Conservation (phyloP, 352 stramenopile species). For the Phytopythium helicoides region DNA sequence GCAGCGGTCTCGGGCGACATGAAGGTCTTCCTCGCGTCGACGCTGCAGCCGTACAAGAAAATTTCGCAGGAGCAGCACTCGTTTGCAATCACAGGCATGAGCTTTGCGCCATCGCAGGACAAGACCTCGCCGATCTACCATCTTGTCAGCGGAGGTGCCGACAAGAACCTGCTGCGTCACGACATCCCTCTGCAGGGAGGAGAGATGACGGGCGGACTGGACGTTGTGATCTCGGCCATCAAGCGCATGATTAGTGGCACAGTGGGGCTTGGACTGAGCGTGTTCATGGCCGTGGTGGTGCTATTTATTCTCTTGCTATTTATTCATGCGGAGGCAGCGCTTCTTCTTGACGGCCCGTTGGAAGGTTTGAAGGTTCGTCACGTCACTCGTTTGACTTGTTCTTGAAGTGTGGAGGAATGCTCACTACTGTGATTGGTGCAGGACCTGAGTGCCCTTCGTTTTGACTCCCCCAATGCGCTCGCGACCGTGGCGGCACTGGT, state of each 20-base stretch:
- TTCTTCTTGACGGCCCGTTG: constrained; percentile 46
- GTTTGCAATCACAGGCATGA: constrained; percentile 85
- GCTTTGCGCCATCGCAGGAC: constrained; percentile 39
- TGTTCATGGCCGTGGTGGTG: constrained; percentile 44
- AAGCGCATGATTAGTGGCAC: constrained; percentile 22
- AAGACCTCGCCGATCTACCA: constrained; percentile 36
- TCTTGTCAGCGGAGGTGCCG: constrained; percentile 68
- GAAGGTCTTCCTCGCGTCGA: constrained; percentile 50
- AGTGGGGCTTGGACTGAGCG: constrained; percentile 46
- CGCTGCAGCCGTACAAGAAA: constrained; percentile 52
- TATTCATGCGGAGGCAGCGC: constrained; percentile 62
- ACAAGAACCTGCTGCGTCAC: constrained; percentile 75
- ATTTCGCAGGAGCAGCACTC: constrained; percentile 57
- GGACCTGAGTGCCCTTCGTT: constrained; percentile 48
- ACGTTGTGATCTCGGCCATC: constrained; percentile 29
- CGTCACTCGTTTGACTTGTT: background rate
- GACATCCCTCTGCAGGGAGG: constrained; percentile 55
- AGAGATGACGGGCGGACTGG: constrained; percentile 38
- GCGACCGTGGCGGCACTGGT: constrained; percentile 36
- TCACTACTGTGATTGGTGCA: constrained; percentile 16
- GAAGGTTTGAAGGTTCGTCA: constrained; percentile 49
- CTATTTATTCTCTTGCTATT: constrained; percentile 77
- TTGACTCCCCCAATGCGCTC: constrained; percentile 53
- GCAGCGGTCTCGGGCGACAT: constrained; percentile 75
- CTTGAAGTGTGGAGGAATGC: background rate